Evolutionary conservation across 108 stramenopile species (phyloP).

Genomic region (Pseudonitzschia pungens): DNA sequence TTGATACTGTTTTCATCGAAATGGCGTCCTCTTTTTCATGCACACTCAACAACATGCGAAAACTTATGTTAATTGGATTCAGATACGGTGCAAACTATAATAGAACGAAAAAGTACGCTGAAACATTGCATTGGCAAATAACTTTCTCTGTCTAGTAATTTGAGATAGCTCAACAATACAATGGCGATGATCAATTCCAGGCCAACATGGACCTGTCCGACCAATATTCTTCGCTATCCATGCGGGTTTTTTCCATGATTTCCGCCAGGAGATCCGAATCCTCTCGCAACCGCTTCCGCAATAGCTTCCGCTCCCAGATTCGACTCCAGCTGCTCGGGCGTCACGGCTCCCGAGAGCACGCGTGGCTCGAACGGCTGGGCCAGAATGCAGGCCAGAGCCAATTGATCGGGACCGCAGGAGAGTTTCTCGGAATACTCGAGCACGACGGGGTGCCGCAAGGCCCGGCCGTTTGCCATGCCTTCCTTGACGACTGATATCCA

Average conservation of each 20-base stretch:
- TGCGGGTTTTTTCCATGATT: conserved; percentile 48
- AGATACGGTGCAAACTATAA: no score
- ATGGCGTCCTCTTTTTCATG: no score
- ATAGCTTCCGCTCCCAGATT: conserved; percentile 51
- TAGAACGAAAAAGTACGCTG: no score
- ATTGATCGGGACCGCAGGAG: conserved; percentile 54
- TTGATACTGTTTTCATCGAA: no score
- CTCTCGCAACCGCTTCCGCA: conserved; percentile 38
- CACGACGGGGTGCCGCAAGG: conserved; percentile 38
- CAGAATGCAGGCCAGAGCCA: conserved; percentile 67
- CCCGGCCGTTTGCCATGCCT: conserved; percentile 77
- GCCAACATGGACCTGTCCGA: conserved; percentile 52
- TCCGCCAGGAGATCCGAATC: conserved; percentile 40
- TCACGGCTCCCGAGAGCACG: conserved; percentile 72
- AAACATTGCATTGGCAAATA: no score
- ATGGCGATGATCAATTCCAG: conserved; percentile 62
- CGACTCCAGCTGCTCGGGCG: conserved; percentile 61
- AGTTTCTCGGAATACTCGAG: conserved; percentile 39
- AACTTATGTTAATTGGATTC: no score
- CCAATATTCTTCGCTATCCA: conserved; percentile 71
- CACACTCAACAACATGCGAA: no score
- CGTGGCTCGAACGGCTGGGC: conserved; percentile 74
- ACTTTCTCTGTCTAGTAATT: no score
- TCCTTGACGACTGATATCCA: conserved; percentile 85
- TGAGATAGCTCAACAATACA: no score